A percentile compares a stretch with the other conserved stretches of the same genome.
Conservation (phyloP, 805 yeast genomes). For the Candida arabinofermentans region DNA sequence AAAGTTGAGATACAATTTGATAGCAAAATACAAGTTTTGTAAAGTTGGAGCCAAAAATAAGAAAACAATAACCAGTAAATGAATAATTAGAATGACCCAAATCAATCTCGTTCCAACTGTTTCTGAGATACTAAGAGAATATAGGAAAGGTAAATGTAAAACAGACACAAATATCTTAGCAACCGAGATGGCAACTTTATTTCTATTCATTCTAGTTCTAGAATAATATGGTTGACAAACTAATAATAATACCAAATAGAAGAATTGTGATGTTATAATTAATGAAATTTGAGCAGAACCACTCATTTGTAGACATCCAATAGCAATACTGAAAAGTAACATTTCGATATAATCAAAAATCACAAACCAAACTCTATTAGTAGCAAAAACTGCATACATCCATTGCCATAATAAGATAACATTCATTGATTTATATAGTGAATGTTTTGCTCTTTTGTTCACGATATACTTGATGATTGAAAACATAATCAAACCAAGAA, state of each 20-base stretch:
- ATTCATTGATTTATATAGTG: conserved; percentile 45
- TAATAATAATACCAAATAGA: conserved; percentile 25
- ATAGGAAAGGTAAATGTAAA: conserved; percentile 41
- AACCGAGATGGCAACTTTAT: conserved; percentile 32
- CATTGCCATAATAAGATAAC: conserved; percentile 45
- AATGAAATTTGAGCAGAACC: conserved; percentile 43
- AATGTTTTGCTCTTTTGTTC: conserved; percentile 14
- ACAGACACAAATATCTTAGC: conserved; percentile 38
- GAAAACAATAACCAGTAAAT: conserved; percentile 25
- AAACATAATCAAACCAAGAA: conserved; percentile 32
- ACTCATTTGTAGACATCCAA: conserved; percentile 40
- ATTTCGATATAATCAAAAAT: conserved; percentile 33
- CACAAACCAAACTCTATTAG: conserved; percentile 37
- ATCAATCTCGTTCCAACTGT: conserved; percentile 38
- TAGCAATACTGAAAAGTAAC: conserved; percentile 35
- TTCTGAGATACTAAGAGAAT: conserved; percentile 34
- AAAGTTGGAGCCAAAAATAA: conserved; percentile 27
- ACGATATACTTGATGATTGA: conserved; percentile 33
- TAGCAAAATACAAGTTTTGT: conserved; percentile 25
- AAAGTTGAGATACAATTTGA: conserved; percentile 11
- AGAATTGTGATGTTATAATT: conserved; percentile 34
- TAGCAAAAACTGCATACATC: conserved; percentile 40
- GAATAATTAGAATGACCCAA: conserved; percentile 39
- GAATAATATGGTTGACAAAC: conserved; percentile 30
- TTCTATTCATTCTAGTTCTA: conserved; percentile 30